Evolutionary conservation across 306 rosid genomes (phyloP).

Genomic region (Chamaecrista fasciculata): DNA sequence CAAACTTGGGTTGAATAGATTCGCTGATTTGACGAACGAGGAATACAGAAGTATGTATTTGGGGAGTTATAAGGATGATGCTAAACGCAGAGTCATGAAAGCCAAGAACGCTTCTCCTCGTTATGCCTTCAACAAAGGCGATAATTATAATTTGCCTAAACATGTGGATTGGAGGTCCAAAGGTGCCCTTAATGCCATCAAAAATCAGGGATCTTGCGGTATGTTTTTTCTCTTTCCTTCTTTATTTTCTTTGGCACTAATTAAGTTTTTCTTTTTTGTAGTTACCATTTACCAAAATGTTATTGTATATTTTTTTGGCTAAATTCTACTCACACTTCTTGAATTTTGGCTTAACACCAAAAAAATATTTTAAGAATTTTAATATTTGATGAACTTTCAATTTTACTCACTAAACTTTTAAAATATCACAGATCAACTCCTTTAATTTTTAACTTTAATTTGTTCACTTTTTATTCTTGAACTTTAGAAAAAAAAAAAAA

Average conservation of each 20-base stretch:
- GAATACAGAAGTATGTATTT: constrained; percentile 64
- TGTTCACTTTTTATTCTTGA: no score
- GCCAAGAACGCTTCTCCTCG: constrained; percentile 53
- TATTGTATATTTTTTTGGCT: no score
- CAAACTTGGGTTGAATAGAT: constrained; percentile 68
- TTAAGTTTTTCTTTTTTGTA: no score
- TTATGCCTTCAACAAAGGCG: constrained; percentile 42
- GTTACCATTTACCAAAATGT: no score
- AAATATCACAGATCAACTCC: no score
- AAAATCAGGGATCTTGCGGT: constrained; percentile 91
- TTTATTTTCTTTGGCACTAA: background rate
- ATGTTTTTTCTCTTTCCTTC: constrained; percentile 13
- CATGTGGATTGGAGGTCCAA: constrained; percentile 79
- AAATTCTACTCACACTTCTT: no score
- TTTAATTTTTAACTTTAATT: no score
- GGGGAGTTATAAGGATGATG: constrained; percentile 58
- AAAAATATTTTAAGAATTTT: no score
- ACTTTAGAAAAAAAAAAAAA: no score
- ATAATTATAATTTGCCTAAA: constrained; percentile 50
- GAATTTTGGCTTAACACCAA: no score
- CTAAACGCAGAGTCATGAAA: constrained; percentile 56
- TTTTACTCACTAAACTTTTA: no score
- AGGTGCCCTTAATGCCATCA: constrained; percentile 69
- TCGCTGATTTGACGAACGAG: constrained; percentile 76
- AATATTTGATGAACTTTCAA: no score